Conservation (phyloP, 768 basidiomycete genomes). For the Austroboletus eburneus region DNA sequence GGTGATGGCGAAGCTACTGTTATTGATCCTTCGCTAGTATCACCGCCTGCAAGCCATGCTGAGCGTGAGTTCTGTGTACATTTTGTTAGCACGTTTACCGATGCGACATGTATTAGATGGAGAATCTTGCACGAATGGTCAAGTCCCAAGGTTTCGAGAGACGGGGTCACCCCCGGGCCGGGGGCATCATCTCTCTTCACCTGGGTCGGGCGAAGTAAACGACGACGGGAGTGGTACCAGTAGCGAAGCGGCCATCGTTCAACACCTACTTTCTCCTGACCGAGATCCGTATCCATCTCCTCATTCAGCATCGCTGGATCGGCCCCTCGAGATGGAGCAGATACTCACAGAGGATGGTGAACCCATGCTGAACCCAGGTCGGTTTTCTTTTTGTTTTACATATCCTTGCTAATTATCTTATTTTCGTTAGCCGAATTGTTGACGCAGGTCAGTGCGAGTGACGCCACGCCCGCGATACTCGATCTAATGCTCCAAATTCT, state of each 20-base stretch:
- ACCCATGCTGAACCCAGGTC: conserved; percentile 66
- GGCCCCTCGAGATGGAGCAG: conserved; percentile 46
- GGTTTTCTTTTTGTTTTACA: conserved; percentile 18
- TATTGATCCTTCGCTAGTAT: conserved; percentile 39
- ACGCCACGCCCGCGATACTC: conserved; percentile 8
- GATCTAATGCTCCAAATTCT: conserved; percentile 29
- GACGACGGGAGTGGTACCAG: conserved; percentile 9
- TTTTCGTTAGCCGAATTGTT: conserved; percentile 46
- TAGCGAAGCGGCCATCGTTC: conserved; percentile 14
- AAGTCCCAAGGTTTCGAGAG: conserved; percentile 5
- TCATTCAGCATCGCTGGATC: conserved; percentile 23
- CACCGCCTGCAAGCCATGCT: conserved; percentile 11
- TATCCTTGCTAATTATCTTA: conserved; percentile 4
- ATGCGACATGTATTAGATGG: conserved; percentile 35
- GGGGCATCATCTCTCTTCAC: conserved; percentile 6
- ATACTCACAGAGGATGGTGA: conserved; percentile 62
- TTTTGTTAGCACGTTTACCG: conserved; percentile 27
- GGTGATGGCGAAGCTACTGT: conserved; percentile 20
- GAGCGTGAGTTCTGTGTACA: conserved; percentile 19
- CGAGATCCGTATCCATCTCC: conserved; percentile 26
- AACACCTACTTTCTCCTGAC: conserved; percentile 19
- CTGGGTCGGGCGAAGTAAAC: conserved; percentile 5
- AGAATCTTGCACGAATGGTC: conserved; percentile 16
- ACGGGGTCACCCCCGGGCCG: conserved; percentile 5
- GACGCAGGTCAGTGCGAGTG: conserved; percentile 47